Base-by-base conservation (phyloP, 1,284 basidiomycete species). In the Hemileia vastatrix region DNA sequence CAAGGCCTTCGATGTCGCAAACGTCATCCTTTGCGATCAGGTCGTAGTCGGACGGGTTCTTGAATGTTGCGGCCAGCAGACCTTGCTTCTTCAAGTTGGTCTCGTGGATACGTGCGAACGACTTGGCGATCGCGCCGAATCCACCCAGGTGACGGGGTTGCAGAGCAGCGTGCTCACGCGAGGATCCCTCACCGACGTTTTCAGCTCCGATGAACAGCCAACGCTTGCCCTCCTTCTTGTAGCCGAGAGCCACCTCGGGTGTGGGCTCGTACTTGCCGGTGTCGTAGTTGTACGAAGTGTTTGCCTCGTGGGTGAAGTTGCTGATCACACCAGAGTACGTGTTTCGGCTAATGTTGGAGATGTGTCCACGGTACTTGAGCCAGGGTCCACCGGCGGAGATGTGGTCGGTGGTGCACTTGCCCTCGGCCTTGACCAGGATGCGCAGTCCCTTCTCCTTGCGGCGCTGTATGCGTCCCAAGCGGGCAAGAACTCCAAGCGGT, bases 101-200 rank as follows among this genome's bases (percentile, higher is more conserved):
- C 79, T 97, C 93, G 78, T 99, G 94, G 66, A 99, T 99, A 67
- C 94, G 88, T 67, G 95, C 94, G 71, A 99, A 97, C 2, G 92
- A 96, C 31, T 91, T 82, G 0, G 68, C 70, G 65, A 77, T 69
- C 50, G 76, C 75, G 2, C 75, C 94, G 64, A 88, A 82, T 71
- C 91, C 94, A 73, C 94, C 94, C 68, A 97, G 86, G 85, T 86
- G 97, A 66, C 94, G 88, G 52, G 94, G 94, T 81, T 97, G 92
- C 62, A 98, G 87, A 63, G 94, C 94, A 71, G 94, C 94, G 80
- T 96, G 94, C 79, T 98, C 94, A 78, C 66, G 65, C 21, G 76
- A 76, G 3, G 73, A 75, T 33, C 76, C 76, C 60, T 77, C 76
- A 32, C 76, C 76, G 63, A 77, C 77, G 67, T 77, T 77, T 68